Evolutionary conservation across 2,329 filamentous ascomycete species (phyloP).

Genomic region (Fusarium secorum): DNA sequence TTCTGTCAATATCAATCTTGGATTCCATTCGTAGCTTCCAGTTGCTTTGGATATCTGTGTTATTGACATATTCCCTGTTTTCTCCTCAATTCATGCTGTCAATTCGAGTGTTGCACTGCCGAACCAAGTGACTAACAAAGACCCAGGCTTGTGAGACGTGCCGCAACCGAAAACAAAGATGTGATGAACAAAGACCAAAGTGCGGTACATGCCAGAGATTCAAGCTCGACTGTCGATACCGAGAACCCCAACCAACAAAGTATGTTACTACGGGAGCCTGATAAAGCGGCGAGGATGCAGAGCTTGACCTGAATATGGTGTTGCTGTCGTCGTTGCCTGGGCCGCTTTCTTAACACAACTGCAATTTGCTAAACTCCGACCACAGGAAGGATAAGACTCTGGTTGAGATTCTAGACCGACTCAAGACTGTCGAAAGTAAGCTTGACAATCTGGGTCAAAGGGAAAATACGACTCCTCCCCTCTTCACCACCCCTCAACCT

Average conservation of each 20-base stretch:
- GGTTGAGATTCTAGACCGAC: conserved; percentile 65
- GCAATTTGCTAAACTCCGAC: conserved; percentile 20
- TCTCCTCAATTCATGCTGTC: too few relatives aligned
- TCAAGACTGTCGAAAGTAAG: conserved; percentile 63
- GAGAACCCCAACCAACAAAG: conserved; percentile 69
- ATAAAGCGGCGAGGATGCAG: conserved; percentile 8
- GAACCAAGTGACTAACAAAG: conserved; percentile 13
- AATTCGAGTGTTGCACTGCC: background rate
- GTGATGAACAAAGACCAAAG: conserved; percentile 68
- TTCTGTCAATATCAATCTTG: background rate
- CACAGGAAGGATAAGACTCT: conserved; percentile 69
- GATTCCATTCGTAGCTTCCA: background rate
- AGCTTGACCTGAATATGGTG: conserved; percentile 3
- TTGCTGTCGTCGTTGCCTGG: conserved; percentile 10
- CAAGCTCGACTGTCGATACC: conserved; percentile 66
- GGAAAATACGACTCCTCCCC: conserved; percentile 24
- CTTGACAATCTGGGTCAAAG: conserved; percentile 55
- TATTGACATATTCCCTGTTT: background rate
- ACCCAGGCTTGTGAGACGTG: conserved; percentile 65
- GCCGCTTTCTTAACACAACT: background rate
- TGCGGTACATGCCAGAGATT: conserved; percentile 67
- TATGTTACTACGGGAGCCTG: conserved; percentile 49
- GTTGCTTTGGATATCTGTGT: background rate
- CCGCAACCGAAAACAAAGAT: conserved; percentile 68
- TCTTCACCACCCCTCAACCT: conserved; percentile 34